A percentile compares a stretch with the other conserved stretches of the same genome.
Evolutionary conservation across 805 yeast species (phyloP).

Genomic region (Maudiozyma serrabonitensis): DNA sequence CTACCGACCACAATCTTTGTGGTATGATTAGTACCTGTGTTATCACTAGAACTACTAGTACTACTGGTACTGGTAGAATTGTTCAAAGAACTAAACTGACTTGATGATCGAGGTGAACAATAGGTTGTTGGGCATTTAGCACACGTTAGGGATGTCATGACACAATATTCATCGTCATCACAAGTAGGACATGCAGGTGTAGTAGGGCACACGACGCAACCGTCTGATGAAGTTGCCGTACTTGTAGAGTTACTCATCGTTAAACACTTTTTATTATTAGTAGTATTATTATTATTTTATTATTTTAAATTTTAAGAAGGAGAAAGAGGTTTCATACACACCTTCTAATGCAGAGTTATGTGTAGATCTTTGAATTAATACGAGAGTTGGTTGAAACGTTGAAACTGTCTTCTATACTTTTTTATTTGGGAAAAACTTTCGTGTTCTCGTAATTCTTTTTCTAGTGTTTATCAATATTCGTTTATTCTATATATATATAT

Average conservation of each 20-base stretch:
- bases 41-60: slow-evolving; percentile 26
- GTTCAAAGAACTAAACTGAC: slow-evolving; percentile 8
- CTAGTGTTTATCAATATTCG: no score
- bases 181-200: slow-evolving; percentile 48
- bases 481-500: no score
- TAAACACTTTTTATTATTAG: not conserved
- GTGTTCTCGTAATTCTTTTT: no score
- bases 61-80: slow-evolving; percentile 13
- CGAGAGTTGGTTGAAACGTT: no score
- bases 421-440: no score
- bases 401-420: no score
- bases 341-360: no score
- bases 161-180: slow-evolving; percentile 42
- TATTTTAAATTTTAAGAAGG: no score
- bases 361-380: no score
- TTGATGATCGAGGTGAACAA: slow-evolving; percentile 32
- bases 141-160: slow-evolving; percentile 48
- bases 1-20: slow-evolving; percentile 63
- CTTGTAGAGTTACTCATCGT: slow-evolving; percentile 3
- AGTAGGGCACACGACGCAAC: slow-evolving; percentile 35
- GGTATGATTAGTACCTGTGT: slow-evolving; percentile 28
- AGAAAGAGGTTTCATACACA: no score
- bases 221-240: slow-evolving; percentile 11
- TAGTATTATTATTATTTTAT: no score
- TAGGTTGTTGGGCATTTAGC: slow-evolving; percentile 43